Evolutionary conservation across 805 yeast genomes (phyloP), one percentile per base, ranked within the genome.

Genomic region (Pichia occidentalis): DNA sequence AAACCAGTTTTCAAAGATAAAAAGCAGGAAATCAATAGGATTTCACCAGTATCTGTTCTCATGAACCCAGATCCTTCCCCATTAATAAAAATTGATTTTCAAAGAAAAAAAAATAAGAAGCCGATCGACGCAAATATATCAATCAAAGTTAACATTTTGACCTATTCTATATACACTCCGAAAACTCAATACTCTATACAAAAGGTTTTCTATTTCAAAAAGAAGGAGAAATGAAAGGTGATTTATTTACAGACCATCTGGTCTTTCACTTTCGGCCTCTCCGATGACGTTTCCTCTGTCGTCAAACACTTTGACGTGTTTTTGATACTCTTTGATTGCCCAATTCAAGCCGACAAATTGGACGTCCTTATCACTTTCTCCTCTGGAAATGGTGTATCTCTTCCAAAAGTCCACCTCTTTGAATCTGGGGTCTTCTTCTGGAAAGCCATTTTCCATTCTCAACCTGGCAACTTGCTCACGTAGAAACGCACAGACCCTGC

Each of bases 281-380:
- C 44, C 43, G 5, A 58, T 36, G n/a, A 48, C 56, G 37, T 57
- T 53, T 16, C 66, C 66, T 19, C 39, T 50, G 20, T 53, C 52
- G 32, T 61, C 65, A 30, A 50, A 61, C 7, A 37, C 37, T 39
- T 49, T 52, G 27, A 59, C 57, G 25, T 52, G 43, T 33, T 65
- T 66, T 54, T 84, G 94, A 32, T 78, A 68, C 49, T 86, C 68
- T 54, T 73, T 75, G 26, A 83, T 72, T 2, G 94, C 94, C 92
- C 94, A 84, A 54, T 85, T 85, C 52, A 77, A 63, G 2, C 95
- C 95, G 20, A 82, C 70, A 48, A 85, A 82, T 48, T 75, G 61
- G 17, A 85, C 72, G 38, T 76, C 83, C 0, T 81, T 81, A 43
- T 77, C 86, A 40, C 78, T 70, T 19, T 51, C 60, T 9, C 94